Base-by-base conservation (phyloP, 805 yeast species). In the Suhomyces prunicola region DNA sequence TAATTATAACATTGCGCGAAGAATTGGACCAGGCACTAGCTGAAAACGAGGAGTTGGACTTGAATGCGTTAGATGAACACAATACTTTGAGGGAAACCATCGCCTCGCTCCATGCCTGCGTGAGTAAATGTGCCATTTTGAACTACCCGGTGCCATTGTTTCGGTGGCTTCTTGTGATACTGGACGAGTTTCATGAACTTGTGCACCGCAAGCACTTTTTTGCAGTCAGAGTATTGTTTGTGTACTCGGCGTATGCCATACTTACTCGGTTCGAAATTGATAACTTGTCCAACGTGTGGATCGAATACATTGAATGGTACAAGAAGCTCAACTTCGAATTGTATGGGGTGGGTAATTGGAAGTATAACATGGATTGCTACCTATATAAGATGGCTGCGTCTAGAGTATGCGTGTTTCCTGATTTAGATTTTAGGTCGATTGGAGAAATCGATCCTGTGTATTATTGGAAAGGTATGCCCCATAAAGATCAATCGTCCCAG, bases 91-190 rank as follows among this genome's bases (percentile, higher is more conserved):
- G 35, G 12, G 44, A 26, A 2, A 47, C 52, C 13, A 26, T 68
- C 12, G 47, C 48, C 7, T 10, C 50, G 4, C 56, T 65, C 24
- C 61, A 63, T 8, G 39, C 31, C 24, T 50, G 58, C 22, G 48
- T 63, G 33, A 40, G 47, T 35, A 48, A 52, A 15, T 53, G 63
- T 17, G 56, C 60, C 2, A 42, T 42, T 22, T 50, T 47, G 22
- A 60, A 65, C 50, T 64, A 62, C 48, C 74, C 74, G 2, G 55
- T 70, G 10, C 77, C 77, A 6, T 44, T 71, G 6, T 70, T 61
- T 53, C 56, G 65, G 50, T 69, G 71, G 63, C 44, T 68, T 7
- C 51, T 68, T 7, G 12, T 61, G 10, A 9, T 66, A 10, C 51
- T 54, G 2, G 52, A 53, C 4, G 55, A 55, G 5, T 65, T 64